A percentile compares a stretch with the other conserved stretches of the same genome.
phyloP scores from a whole-genome alignment of 208 protist species.

The Hexamita inflata region DNA sequence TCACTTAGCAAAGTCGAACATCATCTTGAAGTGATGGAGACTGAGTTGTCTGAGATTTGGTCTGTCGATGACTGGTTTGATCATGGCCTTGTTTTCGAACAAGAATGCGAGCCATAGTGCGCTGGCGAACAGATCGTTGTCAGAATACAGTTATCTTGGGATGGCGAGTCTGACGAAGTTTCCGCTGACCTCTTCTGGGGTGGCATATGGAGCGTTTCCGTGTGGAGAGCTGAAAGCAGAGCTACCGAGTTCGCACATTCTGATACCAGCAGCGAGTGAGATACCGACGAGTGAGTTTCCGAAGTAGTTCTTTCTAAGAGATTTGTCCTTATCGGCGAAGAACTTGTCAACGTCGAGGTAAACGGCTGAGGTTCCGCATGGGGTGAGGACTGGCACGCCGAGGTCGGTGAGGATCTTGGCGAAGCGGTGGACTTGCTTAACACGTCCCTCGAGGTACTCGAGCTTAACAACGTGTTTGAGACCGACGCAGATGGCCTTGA shows the following conservation, averaged over 20 bases:
- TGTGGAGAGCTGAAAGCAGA: not conserved
- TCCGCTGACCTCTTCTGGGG: not conserved
- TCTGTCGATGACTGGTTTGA: not conserved
- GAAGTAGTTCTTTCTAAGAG: conserved; percentile 4
- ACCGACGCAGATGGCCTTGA: conserved; percentile 2
- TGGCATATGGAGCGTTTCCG: not conserved
- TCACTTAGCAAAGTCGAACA: not conserved
- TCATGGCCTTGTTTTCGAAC: not conserved
- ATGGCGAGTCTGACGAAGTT: not conserved
- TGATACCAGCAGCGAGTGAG: conserved; percentile 15
- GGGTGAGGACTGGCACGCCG: conserved; percentile 27
- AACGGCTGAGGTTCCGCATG: conserved; percentile 12
- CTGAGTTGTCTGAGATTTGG: not conserved
- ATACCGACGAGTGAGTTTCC: conserved; percentile 20
- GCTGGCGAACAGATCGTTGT: not conserved
- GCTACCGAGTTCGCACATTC: conserved; percentile 22
- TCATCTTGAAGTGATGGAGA: not conserved
- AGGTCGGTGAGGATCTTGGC: not conserved
- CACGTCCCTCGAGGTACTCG: not conserved
- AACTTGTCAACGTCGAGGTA: conserved; percentile 30
- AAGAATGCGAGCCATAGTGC: not conserved
- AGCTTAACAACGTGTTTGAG: not conserved
- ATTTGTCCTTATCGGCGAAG: not conserved
- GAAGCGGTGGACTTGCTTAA: conserved; percentile 26
- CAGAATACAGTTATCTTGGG: not conserved